These are phyloP conservation scores for Lachancea waltii DNA, from an alignment of 805 yeast genomes.

Conservation along the genomic window DNA sequence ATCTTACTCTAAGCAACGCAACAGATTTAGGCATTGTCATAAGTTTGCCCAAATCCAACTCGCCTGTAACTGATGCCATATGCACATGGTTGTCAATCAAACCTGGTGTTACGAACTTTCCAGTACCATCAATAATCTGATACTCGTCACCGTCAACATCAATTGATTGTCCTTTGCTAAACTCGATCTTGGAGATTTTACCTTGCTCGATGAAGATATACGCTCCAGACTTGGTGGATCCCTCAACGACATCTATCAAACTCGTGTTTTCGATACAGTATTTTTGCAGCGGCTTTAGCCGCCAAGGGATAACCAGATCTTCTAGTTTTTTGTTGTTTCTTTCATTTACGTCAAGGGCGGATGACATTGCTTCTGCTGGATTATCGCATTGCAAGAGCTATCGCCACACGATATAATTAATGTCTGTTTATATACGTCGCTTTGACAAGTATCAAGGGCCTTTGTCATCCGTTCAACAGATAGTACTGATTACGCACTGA, in stretches of 20 bases:
- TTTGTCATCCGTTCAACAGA: no score
- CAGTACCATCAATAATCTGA: conserved; percentile 11
- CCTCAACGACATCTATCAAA: conserved; percentile 11
- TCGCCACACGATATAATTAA: not conserved
- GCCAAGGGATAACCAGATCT: conserved; percentile 8
- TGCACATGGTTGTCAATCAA: conserved; percentile 14
- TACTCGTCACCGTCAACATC: conserved; percentile 5
- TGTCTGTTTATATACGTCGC: not conserved
- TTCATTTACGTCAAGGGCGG: conserved; percentile 9
- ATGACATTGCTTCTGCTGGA: not conserved
- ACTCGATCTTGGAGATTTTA: conserved; percentile 10
- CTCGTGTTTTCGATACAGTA: conserved; percentile 11
- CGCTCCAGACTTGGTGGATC: conserved; percentile 3
- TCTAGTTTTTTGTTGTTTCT: conserved; percentile 10
- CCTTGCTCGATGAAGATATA: conserved; percentile 11
- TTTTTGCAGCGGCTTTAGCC: conserved; percentile 4
- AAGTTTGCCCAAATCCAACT: conserved; percentile 6
- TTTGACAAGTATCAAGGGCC: no score
- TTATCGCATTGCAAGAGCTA: not conserved
- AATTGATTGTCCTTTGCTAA: not conserved
- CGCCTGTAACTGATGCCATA: conserved; percentile 11
- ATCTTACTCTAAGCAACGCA: conserved; percentile 10
- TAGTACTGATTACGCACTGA: no score
- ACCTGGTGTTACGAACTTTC: conserved; percentile 11
- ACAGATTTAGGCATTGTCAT: conserved; percentile 11